These are phyloP conservation scores for Croton setiger DNA, from an alignment of 441 rosid genomes.

Conservation along the genomic window DNA sequence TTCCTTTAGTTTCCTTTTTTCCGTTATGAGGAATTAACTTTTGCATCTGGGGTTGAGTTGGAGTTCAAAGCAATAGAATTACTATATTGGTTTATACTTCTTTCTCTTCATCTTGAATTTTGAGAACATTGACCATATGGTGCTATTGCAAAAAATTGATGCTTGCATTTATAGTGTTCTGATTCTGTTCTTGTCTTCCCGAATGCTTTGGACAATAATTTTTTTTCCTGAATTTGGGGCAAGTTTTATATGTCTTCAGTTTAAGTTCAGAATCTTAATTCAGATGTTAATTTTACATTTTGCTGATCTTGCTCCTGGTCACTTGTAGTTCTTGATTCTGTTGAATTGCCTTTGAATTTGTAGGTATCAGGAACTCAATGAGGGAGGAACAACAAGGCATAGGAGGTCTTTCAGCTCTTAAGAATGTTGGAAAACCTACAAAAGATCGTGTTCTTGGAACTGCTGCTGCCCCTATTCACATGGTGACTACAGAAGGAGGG, in stretches of 20 bases:
- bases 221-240: neutral
- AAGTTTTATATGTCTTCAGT: too few species aligned
- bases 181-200: neutral
- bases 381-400: conserved; percentile 61
- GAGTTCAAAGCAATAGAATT: neutral
- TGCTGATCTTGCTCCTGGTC: neutral
- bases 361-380: conserved; percentile 54
- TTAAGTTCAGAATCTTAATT: neutral
- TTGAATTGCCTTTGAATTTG: conserved; percentile 6
- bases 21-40: neutral
- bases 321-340: neutral
- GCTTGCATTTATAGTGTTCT: neutral
- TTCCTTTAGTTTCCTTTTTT: too few species aligned
- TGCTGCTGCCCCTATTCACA: conserved; percentile 81
- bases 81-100: neutral
- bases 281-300: neutral
- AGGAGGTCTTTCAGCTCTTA: conserved; percentile 60
- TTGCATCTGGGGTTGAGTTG: neutral
- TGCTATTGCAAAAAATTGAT: neutral
- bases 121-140: neutral
- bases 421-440: conserved; percentile 60
- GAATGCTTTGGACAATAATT: neutral
- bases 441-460: conserved; percentile 80
- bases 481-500: conserved; percentile 78
- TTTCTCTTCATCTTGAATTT: neutral